A percentile compares a stretch with the other conserved stretches of the same genome.
Conservation (phyloP, 331 rosid species). For the Malus hybrid region DNA sequence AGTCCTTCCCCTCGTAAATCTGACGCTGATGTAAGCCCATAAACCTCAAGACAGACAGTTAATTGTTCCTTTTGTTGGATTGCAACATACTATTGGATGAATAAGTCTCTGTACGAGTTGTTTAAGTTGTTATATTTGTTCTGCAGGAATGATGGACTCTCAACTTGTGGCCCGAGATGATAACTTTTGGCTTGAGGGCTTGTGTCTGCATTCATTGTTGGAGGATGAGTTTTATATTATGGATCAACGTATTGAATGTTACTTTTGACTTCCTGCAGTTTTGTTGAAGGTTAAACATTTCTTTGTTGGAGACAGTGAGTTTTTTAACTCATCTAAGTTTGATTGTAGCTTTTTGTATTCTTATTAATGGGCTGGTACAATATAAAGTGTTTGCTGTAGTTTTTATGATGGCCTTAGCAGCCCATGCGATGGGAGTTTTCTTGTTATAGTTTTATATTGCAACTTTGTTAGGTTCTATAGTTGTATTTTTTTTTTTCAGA, state of each 20-base stretch:
- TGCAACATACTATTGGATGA: neutral
- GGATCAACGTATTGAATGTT: conserved; percentile 31
- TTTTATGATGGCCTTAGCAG: conserved; percentile 3
- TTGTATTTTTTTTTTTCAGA: neutral
- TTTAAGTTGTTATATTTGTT: conserved; percentile 5
- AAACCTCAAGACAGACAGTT: neutral
- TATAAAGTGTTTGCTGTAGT: conserved; percentile 15
- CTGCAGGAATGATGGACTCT: conserved; percentile 40
- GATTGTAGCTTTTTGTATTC: conserved; percentile 35
- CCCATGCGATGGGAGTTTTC: conserved; percentile 5
- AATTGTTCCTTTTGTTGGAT: neutral
- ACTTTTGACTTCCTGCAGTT: conserved; percentile 31
- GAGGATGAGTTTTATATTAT: conserved; percentile 19
- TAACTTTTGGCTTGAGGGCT: neutral
- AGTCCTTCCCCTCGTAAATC: conserved; percentile 52
- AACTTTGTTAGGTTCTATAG: conserved; percentile 6
- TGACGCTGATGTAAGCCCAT: conserved; percentile 49
- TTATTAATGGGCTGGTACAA: conserved; percentile 10
- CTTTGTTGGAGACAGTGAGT: conserved; percentile 31
- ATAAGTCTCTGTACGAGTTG: neutral
- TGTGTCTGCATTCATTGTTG: conserved; percentile 4
- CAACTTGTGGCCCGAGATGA: neutral
- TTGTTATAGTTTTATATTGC: neutral
- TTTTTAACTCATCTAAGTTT: conserved; percentile 21
- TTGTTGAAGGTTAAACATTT: conserved; percentile 35